Base-by-base conservation (phyloP, 2,329 filamentous ascomycete genomes). In the Acarospora socialis region DNA sequence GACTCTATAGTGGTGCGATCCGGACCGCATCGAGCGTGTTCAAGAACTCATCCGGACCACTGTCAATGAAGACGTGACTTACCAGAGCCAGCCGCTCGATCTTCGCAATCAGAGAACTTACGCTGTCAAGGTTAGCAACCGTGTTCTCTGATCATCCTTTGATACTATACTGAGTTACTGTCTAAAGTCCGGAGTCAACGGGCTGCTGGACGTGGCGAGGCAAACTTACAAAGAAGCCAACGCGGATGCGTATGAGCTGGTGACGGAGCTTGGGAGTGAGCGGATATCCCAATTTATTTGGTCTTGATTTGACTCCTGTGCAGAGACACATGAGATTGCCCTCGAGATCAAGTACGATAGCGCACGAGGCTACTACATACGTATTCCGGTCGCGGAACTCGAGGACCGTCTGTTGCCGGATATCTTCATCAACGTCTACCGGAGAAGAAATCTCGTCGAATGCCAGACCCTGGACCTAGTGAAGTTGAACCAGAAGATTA, bases 201-300 rank as follows among this genome's bases (percentile, higher is more conserved):
- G 81, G 2, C 68, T 94, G 35, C 69, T 95, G 3, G 87, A 94
- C 54, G 80, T 94, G 21, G 81, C 83, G 20, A 71, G 86, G 4
- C 78, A 84, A 46, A 83, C 82, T 0, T 94, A 90, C 56, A 92
- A 90, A 45, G 87, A 95, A 51, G 73, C 79, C 2, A 90, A 77
- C 4, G 70, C 78, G 29, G 82, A 93, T 51, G 71, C 82, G 3
- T 69, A 78, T 43, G 65, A 77, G 31, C 71, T 87, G 49, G 65
- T 87, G 3, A 65, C 70, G 14, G 66, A 73, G 10, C 54, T 94
- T 7, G 70, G 70, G 39, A 63, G 81, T 79, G 53, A 34, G 59
- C 40, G 7, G 2, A 10, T 7, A 4, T 35, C 8, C 21, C 4
- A 16, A 17, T 7, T 7, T 4, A 14, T 23, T 1, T 15, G 5